Base-by-base conservation (phyloP, 805 yeast species). In the Martiniozyma abietophila region DNA sequence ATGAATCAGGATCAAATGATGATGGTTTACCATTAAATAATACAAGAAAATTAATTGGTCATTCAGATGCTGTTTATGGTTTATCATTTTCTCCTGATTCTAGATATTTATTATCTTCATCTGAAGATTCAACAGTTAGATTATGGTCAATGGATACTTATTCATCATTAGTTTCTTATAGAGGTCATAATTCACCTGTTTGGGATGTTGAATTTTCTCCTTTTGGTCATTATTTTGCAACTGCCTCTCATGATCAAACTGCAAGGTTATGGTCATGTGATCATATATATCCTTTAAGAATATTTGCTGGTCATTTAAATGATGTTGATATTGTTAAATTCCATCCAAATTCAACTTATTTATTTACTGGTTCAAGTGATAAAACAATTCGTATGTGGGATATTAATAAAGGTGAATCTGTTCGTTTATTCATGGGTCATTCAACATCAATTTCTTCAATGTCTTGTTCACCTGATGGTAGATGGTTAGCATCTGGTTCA, bases 381-480 rank as follows among this genome's bases (percentile, higher is more conserved):
- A 85, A 86, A 60, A 85, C 97, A 0, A 80, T 94, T 51, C 70
- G 98, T 43, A 88, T 92, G 96, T 92, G 99, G 99, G 98, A 92
- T 56, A 76, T 92, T 18, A 73, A 77, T 24, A 71, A 77, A 27
- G 99, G 98, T 25, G 78, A 76, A 44, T 76, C 94, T 26, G 96
- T 88, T 19, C 71, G 99, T 42, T 76, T 92, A 8, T 89, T 92
- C 56, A 74, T 85, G 56, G 96, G 96, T 2, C 96, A 88, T 50
- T 74, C 86, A 3, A 86, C 88, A n/a, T 80, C 96, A 1, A 73
- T 92, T 16, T 80, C 83, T 42, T 70, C 86, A 14, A 62, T 84
- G 45, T 86, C 94, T 0, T 94, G 85, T 7, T 80, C 95, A 1
- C 97, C 97, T 0, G 96, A 92, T 62, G 99, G 99, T 3, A 69